Evolutionary conservation across 2,329 filamentous ascomycete species (phyloP).

Genomic region (Thyridium curvatum): DNA sequence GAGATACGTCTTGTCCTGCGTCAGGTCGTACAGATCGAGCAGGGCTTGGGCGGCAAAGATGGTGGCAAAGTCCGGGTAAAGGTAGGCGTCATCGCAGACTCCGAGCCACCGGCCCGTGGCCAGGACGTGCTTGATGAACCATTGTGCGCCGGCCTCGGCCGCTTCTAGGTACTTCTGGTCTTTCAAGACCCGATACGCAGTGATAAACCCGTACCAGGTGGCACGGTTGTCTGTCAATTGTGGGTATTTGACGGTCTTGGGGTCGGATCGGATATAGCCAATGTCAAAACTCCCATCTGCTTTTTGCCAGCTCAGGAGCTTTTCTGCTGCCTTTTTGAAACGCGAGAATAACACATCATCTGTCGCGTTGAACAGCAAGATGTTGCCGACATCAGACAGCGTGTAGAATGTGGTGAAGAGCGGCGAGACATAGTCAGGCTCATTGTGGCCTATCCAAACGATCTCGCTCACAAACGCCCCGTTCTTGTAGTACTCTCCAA

Average conservation of each 20-base stretch:
- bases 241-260: conserved; percentile 5
- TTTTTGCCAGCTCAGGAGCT: conserved; percentile 7
- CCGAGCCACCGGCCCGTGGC: conserved; percentile 7
- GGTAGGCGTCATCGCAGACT: conserved; percentile 6
- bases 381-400: conserved; percentile 5
- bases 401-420: conserved; percentile 7
- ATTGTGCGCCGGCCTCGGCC: conserved; percentile 6
- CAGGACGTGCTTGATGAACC: conserved; percentile 4
- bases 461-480: conserved; percentile 5
- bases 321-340: conserved; percentile 6
- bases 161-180: conserved; percentile 4
- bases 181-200: conserved; percentile 5
- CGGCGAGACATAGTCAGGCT: conserved; percentile 6
- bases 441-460: conserved; percentile 2
- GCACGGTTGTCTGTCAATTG: conserved; percentile 7
- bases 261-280: conserved; percentile 6
- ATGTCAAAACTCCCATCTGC: conserved; percentile 5
- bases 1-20: conserved; percentile 1
- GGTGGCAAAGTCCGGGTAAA: conserved; percentile 7
- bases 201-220: conserved; percentile 8
- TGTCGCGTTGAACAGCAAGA: conserved; percentile 4
- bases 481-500: conserved; percentile 6
- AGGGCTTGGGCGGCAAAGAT: conserved; percentile 5
- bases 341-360: conserved; percentile 1
- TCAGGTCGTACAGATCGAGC: conserved; percentile 6